Evolutionary conservation across 257 asterid genomes (phyloP).

Genomic region (Eucommia ulmoides): DNA sequence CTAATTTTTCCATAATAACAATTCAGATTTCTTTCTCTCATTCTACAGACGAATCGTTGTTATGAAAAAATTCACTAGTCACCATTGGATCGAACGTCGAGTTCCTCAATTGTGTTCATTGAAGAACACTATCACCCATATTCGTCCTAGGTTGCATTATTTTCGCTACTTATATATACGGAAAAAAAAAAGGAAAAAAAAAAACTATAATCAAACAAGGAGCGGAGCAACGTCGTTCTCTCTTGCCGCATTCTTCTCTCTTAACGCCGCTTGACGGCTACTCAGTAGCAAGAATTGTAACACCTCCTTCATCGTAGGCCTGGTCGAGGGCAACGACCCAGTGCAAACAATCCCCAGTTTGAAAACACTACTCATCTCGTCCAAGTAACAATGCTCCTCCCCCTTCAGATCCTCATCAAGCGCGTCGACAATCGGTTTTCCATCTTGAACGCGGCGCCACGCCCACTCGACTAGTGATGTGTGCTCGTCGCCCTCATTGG

Average conservation of each 20-base stretch:
- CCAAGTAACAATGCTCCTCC: constrained; percentile 37
- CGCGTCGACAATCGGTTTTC: constrained; percentile 25
- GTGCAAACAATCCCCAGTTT: constrained; percentile 75
- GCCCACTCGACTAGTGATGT: constrained; percentile 79
- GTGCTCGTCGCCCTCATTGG: constrained; percentile 54
- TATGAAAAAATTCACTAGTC: too few species aligned
- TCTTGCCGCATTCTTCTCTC: constrained; percentile 16
- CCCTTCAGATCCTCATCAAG: constrained; percentile 59
- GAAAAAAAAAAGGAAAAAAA: too few species aligned
- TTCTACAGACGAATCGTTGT: too few species aligned
- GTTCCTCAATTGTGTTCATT: too few species aligned
- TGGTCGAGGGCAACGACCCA: constrained; percentile 34
- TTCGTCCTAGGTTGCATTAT: too few species aligned
- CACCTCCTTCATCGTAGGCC: constrained; percentile 73
- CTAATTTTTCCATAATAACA: too few species aligned
- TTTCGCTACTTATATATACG: too few species aligned
- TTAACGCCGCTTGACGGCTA: constrained; percentile 12
- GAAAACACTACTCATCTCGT: constrained; percentile 42
- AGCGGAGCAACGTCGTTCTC: constrained; percentile 58
- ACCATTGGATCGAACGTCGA: too few species aligned
- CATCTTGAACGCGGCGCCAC: constrained; percentile 43
- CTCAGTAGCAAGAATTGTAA: constrained; percentile 46
- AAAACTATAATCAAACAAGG: too few species aligned
- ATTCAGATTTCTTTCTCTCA: too few species aligned
- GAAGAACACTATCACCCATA: too few species aligned